These are phyloP conservation scores for Leucosporidium yakuticum DNA, from an alignment of 768 basidiomycete genomes.

Conservation along the genomic window DNA sequence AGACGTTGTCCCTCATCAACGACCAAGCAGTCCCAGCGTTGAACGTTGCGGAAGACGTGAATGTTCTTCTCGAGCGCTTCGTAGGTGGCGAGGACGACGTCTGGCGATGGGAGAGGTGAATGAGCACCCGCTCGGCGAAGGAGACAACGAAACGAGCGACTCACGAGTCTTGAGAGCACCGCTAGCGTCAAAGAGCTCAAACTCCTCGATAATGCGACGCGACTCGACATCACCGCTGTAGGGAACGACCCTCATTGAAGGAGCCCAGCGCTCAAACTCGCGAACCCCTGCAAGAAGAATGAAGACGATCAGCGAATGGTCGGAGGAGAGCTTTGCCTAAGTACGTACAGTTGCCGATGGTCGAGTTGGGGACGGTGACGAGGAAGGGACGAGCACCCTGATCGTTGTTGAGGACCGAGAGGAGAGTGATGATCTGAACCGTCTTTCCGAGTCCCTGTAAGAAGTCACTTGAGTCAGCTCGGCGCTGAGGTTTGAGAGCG, in stretches of 20 bases:
- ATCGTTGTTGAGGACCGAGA: constrained; percentile 59
- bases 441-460: constrained; percentile 66
- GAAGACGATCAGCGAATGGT: not conserved
- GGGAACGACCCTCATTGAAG: constrained; percentile 65
- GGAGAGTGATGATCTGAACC: constrained; percentile 68
- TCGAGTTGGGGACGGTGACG: constrained; percentile 93
- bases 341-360: constrained; percentile 62
- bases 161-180: constrained; percentile 28
- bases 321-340: not conserved
- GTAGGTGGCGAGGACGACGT: constrained; percentile 89
- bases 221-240: constrained; percentile 70
- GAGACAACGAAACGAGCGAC: not conserved
- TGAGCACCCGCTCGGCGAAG: constrained; percentile 30
- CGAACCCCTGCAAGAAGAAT: constrained; percentile 56
- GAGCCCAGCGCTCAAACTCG: constrained; percentile 75
- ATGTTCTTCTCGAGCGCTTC: constrained; percentile 64
- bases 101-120: constrained; percentile 57
- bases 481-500: too few relatives aligned
- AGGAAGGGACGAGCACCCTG: constrained; percentile 69
- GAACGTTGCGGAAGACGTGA: constrained; percentile 67
- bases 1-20: constrained; percentile 74
- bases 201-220: constrained; percentile 71
- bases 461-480: not conserved
- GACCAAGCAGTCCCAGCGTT: constrained; percentile 87
- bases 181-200: constrained; percentile 64